A percentile compares a stretch with the other conserved stretches of the same genome.
Conservation (phyloP, 345 rosid genomes). For the Adansonia digitata region DNA sequence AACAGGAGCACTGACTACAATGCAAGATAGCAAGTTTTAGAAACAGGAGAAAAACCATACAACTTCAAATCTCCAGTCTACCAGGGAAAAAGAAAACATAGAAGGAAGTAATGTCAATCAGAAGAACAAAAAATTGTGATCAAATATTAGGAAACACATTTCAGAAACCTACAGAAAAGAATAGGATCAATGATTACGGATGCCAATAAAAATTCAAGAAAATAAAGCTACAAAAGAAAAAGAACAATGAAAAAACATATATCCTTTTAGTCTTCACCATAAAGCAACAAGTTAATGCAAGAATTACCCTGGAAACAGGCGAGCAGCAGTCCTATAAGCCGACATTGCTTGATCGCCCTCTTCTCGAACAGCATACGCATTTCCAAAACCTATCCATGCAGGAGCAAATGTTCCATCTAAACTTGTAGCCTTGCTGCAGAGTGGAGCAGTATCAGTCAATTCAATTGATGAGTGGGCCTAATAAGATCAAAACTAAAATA, state of each 20-base stretch:
- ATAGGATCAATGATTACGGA: background rate
- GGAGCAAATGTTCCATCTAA: conserved; percentile 81
- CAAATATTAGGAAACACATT: background rate
- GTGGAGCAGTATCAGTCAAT: conserved; percentile 14
- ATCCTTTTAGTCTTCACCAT: background rate
- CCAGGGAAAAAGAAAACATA: background rate
- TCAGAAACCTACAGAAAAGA: background rate
- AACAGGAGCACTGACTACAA: background rate
- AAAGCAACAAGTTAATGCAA: background rate
- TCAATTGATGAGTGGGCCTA: background rate
- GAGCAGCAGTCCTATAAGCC: conserved; percentile 90
- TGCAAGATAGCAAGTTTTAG: background rate
- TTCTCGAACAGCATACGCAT: conserved; percentile 84
- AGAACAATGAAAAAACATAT: background rate
- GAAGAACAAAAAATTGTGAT: background rate
- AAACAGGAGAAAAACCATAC: background rate
- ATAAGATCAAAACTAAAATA: background rate
- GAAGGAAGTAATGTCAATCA: background rate
- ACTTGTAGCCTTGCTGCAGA: conserved; percentile 77
- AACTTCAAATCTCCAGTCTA: background rate
- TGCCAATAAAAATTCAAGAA: background rate
- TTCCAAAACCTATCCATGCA: conserved; percentile 93
- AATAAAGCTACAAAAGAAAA: background rate
- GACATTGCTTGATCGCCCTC: conserved; percentile 99
- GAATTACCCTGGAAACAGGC: conserved; percentile 90